Base-by-base conservation (phyloP, 2,329 filamentous ascomycete species). In the Tolypocladium endophyticum region DNA sequence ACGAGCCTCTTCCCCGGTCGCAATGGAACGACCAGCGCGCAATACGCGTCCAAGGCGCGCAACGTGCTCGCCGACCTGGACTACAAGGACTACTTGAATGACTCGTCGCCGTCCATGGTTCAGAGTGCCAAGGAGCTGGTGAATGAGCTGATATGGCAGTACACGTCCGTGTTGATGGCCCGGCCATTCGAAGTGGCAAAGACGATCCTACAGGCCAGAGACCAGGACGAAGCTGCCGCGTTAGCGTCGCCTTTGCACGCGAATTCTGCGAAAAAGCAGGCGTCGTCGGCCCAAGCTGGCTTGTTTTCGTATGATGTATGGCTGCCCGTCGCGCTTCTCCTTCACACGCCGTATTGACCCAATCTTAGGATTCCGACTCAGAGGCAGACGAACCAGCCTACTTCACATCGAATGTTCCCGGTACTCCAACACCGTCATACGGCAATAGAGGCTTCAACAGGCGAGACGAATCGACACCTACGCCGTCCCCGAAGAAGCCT, bases 101-200 rank as follows among this genome's bases (percentile, higher is more conserved):
- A 95, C 60, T 79, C 84, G 28, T 90, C 88, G 35, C 89, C 89
- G 0, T 90, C 89, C 0, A 81, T 86, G 35, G 81, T 91, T 14
- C 87, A 90, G 66, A 88, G 88, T 64, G 79, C 88, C 52, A 90
- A 88, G 70, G 87, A 88, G 63, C 77, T 96, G 62, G 70, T 96
- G 55, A 92, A 97, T 71, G 87, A 92, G 72, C 84, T 94, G 64
- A 72, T 96, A 73, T 95, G 92, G 87, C 93, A 94, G 71, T 99
- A 99, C 76, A 88, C 87, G 18, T 91, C 88, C 60, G 87, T 96
- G 30, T 74, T 97, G 69, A 87, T 96, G 71, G 89, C 91, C 58
- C 94, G 99, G 75, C 94, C 94, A 18, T 97, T 99, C 73, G 94
- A 97, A 78, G 92, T 97, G 60, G 92, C 93, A 69, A 97, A 97